Percentiles rank a stretch among this genome's conserved stretches.
These are phyloP conservation scores for Soucietia sequanensis DNA, from an alignment of 805 yeast genomes.

Conservation along the genomic window DNA sequence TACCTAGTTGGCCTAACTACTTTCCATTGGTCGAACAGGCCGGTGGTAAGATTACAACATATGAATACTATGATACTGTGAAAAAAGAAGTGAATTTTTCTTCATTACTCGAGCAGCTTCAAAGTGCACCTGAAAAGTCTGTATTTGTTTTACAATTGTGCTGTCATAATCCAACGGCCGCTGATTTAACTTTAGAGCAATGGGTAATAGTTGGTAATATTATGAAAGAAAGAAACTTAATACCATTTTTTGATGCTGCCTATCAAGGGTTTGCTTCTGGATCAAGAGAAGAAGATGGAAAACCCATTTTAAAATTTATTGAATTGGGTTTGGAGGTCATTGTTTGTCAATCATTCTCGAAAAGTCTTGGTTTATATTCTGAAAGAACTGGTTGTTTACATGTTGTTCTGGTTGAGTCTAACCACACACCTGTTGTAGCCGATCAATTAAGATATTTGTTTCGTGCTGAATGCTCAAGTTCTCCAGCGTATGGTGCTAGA, in stretches of 20 bases:
- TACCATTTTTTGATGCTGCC: constrained; percentile 39
- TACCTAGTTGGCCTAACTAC: constrained; percentile 43
- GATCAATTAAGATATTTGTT: constrained; percentile 30
- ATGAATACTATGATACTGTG: constrained; percentile 29
- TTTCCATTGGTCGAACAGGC: constrained; percentile 29
- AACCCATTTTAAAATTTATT: constrained; percentile 35
- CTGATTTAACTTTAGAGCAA: constrained; percentile 36
- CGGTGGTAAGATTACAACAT: constrained; percentile 22
- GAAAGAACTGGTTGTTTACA: constrained; percentile 40
- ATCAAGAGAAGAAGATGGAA: constrained; percentile 55
- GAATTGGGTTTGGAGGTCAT: constrained; percentile 41
- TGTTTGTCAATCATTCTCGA: constrained; percentile 41
- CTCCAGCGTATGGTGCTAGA: constrained; percentile 48
- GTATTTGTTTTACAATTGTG: constrained; percentile 41
- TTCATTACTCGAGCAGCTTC: constrained; percentile 22
- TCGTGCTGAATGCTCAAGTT: constrained; percentile 44
- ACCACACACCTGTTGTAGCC: constrained; percentile 11
- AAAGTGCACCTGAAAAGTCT: constrained; percentile 28
- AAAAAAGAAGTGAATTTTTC: constrained; percentile 29
- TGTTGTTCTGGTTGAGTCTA: constrained; percentile 22
- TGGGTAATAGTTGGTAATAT: constrained; percentile 32
- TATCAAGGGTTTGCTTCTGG: constrained; percentile 50
- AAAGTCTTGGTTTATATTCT: constrained; percentile 42
- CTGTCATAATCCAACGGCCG: constrained; percentile 47
- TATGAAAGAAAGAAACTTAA: constrained; percentile 21